phyloP scores from a whole-genome alignment of 164 flowering plant species.

The Sextonia rubra region DNA sequence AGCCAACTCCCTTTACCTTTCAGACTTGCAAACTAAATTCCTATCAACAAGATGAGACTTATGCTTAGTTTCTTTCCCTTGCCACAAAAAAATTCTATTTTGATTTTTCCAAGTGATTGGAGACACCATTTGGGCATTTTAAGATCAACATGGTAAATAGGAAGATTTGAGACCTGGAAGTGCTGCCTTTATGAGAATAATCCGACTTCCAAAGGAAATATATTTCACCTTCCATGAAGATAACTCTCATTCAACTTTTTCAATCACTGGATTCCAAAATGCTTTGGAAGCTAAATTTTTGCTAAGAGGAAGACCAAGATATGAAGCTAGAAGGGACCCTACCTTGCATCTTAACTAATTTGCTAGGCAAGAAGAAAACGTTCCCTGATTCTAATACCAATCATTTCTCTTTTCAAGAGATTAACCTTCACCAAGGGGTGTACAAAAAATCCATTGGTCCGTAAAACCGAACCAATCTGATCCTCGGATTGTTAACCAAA shows the following conservation, averaged over 20 bases:
- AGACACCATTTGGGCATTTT: neutral
- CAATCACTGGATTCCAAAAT: neutral
- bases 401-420: neutral
- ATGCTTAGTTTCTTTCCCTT: neutral
- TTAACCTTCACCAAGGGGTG: no score
- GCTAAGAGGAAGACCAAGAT: neutral
- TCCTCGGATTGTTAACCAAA: no score
- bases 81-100: neutral
- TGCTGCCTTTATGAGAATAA: neutral
- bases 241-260: neutral
- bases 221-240: neutral
- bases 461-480: no score
- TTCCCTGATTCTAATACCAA: neutral
- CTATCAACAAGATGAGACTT: neutral
- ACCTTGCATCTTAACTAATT: neutral
- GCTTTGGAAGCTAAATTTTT: neutral
- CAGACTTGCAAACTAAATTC: neutral
- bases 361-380: neutral
- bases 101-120: neutral
- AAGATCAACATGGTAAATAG: neutral
- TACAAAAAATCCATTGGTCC: no score
- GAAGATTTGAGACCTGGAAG: conserved; percentile 4
- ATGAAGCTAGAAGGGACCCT: neutral
- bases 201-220: neutral
- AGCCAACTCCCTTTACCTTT: neutral